Base-by-base conservation (phyloP, 345 rosid genomes). In the Brassica juncea region DNA sequence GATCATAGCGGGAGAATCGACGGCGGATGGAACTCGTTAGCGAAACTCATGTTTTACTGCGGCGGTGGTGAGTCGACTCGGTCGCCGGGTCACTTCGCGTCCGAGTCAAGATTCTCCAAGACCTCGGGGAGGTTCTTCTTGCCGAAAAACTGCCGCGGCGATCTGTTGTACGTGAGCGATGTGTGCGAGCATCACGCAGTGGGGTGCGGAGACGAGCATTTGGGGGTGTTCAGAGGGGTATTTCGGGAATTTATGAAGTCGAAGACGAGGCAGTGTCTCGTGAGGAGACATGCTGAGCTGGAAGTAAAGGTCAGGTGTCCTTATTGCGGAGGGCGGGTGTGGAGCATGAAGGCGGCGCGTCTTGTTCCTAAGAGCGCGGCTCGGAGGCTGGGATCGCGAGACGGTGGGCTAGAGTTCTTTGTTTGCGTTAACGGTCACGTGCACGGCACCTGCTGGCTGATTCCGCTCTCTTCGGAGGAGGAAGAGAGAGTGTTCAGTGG, bases 311-410 rank as follows among this genome's bases (percentile, higher is more conserved):
- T 79, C 1, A 70, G 85, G 76, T 91, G 98, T 83, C 88, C 93
- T 11, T 91, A 91, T 76, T 93, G 98, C 34, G 90, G 91, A 70
- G 88, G 91, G 1, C 89, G 97, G 5, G 95, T 93, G 14, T 93
- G 98, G 98, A 93, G 91, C 66, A 93, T 91, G 97, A 89, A 87
- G 7, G 68, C 89, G 54, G 98, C 94, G 30, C 86, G 88, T 71
- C 89, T 93, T 0, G 74, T 88, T 0, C 93, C 98, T 4, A 85
- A 68, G 78, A 87, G 92, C 71, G 94, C 98, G 65, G 87, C 97
- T 32, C 37, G 89, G 75, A 76, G 98, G 84, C 86, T 93, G n/a
- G 98, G 97, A 0, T 91, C 97, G 0, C 76, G 75, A 5, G 88
- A 89, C 4, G 89, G 90, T 1, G 80, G 90, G 49, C 25, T 93